These are phyloP conservation scores for Phytophthora fragariaefolia DNA, from an alignment of 352 stramenopile species.

Conservation along the genomic window DNA sequence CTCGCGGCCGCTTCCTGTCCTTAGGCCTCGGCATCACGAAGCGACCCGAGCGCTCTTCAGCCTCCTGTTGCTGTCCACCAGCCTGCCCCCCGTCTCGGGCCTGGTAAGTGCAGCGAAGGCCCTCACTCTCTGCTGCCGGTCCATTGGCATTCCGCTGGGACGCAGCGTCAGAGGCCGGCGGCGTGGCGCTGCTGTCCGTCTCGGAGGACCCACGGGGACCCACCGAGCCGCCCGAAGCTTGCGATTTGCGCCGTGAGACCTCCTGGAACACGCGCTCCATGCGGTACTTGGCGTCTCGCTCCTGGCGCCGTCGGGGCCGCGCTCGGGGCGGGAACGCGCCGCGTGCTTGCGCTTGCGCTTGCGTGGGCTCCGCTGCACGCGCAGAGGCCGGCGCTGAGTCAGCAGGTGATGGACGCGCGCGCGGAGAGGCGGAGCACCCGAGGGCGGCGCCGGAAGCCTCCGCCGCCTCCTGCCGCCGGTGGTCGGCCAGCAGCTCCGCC, in stretches of 20 bases:
- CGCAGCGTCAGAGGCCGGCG: constrained; percentile 18
- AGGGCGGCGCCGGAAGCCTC: background rate
- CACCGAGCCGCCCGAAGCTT: constrained; percentile 17
- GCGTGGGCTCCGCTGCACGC: constrained; percentile 22
- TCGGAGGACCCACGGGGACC: constrained; percentile 31
- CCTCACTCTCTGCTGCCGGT: constrained; percentile 34
- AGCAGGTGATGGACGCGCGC: constrained; percentile 1
- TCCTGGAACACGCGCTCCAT: constrained; percentile 67
- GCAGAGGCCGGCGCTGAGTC: background rate
- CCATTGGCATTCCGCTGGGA: constrained; percentile 5
- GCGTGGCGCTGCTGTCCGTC: constrained; percentile 35
- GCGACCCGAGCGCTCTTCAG: constrained; percentile 10
- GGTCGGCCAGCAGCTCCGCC: constrained; percentile 34
- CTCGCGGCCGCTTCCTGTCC: constrained; percentile 33
- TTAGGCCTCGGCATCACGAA: constrained; percentile 22
- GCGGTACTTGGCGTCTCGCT: constrained; percentile 43
- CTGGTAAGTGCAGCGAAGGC: constrained; percentile 26
- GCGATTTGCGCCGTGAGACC: constrained; percentile 48
- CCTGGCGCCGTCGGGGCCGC: constrained; percentile 9
- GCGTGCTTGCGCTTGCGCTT: constrained; percentile 13
- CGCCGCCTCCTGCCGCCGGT: constrained; percentile 27
- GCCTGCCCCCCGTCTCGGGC: background rate
- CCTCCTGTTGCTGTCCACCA: background rate
- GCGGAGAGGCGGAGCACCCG: background rate
- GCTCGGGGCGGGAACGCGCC: constrained; percentile 11